phyloP scores from a whole-genome alignment of 164 flowering plant species.

The Dillenia suffruticosa region DNA sequence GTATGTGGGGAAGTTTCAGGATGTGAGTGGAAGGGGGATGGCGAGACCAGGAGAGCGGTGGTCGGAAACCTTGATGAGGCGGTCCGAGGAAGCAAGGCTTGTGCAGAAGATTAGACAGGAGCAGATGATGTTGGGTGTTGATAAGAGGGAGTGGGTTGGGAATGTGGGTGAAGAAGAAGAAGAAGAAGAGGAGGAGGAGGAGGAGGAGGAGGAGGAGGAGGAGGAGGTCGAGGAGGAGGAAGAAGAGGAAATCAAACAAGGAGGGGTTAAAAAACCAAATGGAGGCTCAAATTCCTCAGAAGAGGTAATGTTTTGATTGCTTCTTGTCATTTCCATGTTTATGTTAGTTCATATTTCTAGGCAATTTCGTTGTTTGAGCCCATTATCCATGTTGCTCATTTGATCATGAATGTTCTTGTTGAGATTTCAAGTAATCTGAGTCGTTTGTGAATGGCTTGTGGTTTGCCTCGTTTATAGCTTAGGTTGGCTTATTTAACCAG shows the following conservation, averaged over 20 bases:
- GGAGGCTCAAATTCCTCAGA: neutral
- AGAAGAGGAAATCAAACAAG: conserved; percentile 16
- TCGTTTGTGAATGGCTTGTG: no score
- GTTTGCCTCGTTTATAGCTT: no score
- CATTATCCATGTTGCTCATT: no score
- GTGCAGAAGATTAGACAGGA: conserved; percentile 81
- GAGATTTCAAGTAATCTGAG: no score
- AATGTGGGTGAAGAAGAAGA: conserved; percentile 44
- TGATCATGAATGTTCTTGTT: neutral
- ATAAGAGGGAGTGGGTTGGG: conserved; percentile 81
- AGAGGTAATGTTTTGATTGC: conserved; percentile 2
- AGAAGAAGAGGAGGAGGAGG: conserved; percentile 61
- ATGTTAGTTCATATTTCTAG: neutral
- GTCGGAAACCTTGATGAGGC: conserved; percentile 87
- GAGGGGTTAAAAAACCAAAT: conserved; percentile 10
- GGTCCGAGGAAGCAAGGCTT: conserved; percentile 75
- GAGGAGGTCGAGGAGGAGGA: conserved; percentile 23
- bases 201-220: conserved; percentile 48
- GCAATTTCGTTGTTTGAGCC: neutral
- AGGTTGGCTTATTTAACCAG: no score
- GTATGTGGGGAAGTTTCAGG: conserved; percentile 90
- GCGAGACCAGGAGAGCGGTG: conserved; percentile 90
- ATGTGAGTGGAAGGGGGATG: conserved; percentile 61
- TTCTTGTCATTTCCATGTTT: neutral
- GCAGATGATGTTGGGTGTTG: conserved; percentile 82